Evolutionary conservation across 345 rosid species (phyloP), one percentile per base, ranked within the genome.

Genomic region (Eucalyptus brandiana): DNA sequence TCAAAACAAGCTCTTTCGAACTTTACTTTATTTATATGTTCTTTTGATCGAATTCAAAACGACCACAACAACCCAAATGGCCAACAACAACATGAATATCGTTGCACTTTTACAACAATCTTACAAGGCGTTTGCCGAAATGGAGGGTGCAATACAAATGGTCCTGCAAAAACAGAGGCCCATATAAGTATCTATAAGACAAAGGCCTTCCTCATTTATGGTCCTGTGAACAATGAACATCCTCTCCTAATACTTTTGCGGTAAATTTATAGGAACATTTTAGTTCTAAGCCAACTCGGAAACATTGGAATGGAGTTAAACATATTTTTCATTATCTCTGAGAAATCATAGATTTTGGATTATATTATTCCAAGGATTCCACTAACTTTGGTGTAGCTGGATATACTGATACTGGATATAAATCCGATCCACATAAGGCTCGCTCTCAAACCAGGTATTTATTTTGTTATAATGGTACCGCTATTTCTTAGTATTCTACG

Each of bases 321-420:
- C 9, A 51, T 17, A 17, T 17, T 51, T 51, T 17, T 0, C 0
- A 9, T 51, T 51, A 51, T 51, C 2, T 51, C 2, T 18, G 0
- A 51, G 0, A 0, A 51, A 6, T 2, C 21, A 51, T 51, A 17
- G 0, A 51, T 51, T 51, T 51, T 0, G 2, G 4, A 17, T 51
- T 51, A 17, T 51, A 51, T 17, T 6, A 51, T 17, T 51, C 21
- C 21, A 17, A 51, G 1, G 2, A 51, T 51, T 51, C 9, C 8
- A 51, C 2, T 51, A 51, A 51, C 21, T 51, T 18, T 17, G 54
- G 2, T 51, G 17, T 51, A 51, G 9, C 6, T 51, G 54, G 21
- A 51, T 51, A 51, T 51, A 4, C 4, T 17, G 8, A 17, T 17
- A 0, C 4, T 51, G 4, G 4, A 51, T 51, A 51, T 51, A 51